Conservation (phyloP, 257 asterid species). For the Capsicum rhomboideum region DNA sequence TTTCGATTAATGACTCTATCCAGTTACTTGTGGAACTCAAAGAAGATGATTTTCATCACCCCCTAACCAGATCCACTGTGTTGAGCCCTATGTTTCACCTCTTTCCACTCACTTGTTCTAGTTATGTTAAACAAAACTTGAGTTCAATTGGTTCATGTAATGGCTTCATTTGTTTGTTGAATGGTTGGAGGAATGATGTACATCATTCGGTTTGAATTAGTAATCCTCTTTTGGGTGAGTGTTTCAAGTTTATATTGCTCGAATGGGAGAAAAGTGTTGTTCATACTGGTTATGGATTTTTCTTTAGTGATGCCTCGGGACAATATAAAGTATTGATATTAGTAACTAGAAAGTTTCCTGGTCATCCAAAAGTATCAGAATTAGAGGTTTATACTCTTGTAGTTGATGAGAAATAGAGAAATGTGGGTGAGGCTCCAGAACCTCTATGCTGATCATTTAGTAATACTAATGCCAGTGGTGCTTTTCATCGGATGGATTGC, state of each 20-base stretch:
- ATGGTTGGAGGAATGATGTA: background rate
- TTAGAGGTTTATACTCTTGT: background rate
- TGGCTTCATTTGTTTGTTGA: background rate
- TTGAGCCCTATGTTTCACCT: background rate
- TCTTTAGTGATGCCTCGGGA: background rate
- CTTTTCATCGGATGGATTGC: too few species aligned
- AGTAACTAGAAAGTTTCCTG: too few species aligned
- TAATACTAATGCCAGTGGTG: too few species aligned
- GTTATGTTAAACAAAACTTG: too few species aligned
- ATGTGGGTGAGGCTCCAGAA: too few species aligned
- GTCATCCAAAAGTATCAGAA: background rate
- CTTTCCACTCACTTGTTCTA: background rate
- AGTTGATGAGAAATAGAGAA: too few species aligned
- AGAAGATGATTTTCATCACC: background rate
- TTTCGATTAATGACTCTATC: background rate
- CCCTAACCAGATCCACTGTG: background rate
- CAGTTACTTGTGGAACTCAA: background rate
- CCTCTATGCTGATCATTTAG: background rate
- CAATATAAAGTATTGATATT: background rate
- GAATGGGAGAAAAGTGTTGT: background rate
- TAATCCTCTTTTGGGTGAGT: background rate
- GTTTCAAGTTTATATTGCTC: background rate
- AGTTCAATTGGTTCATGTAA: background rate
- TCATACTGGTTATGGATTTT: background rate
- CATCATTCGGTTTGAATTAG: background rate